Conservation (phyloP, 352 stramenopile genomes). For the Aphanomyces invadans region DNA sequence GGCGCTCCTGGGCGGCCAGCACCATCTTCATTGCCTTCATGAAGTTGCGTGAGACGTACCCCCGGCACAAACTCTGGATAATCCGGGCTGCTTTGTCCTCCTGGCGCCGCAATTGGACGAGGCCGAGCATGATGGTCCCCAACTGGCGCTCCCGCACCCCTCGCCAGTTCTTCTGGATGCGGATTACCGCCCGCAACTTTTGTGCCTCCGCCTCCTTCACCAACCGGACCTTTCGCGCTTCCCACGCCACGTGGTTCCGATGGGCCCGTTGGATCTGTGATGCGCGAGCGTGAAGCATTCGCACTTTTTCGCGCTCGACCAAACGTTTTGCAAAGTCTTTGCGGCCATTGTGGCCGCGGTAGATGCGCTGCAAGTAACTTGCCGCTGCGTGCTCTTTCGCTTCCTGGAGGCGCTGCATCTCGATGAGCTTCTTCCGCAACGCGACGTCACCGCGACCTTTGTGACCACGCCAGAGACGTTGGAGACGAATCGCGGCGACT, state of each 20-base stretch:
- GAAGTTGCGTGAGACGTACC: conserved; percentile 51
- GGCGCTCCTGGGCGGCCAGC: conserved; percentile 37
- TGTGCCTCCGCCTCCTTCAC: conserved; percentile 35
- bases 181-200: conserved; percentile 47
- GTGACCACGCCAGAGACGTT: conserved; percentile 62
- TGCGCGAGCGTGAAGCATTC: conserved; percentile 42
- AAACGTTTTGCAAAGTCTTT: conserved; percentile 38
- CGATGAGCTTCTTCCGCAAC: conserved; percentile 40
- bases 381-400: conserved; percentile 39
- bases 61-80: conserved; percentile 57
- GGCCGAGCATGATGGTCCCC: conserved; percentile 52
- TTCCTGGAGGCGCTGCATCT: conserved; percentile 38
- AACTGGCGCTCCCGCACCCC: conserved; percentile 71
- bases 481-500: conserved; percentile 55
- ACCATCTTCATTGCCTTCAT: conserved; percentile 51
- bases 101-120: conserved; percentile 51
- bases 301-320: conserved; percentile 39
- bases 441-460: conserved; percentile 41
- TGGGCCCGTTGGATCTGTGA: conserved; percentile 62
- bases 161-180: conserved; percentile 71
- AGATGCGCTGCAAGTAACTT: conserved; percentile 66
- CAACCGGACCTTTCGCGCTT: conserved; percentile 36
- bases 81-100: conserved; percentile 50
- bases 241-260: conserved; percentile 44
- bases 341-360: conserved; percentile 55